phyloP scores from a whole-genome alignment of 768 basidiomycete genomes.

The Boletus subcaerulescens region DNA sequence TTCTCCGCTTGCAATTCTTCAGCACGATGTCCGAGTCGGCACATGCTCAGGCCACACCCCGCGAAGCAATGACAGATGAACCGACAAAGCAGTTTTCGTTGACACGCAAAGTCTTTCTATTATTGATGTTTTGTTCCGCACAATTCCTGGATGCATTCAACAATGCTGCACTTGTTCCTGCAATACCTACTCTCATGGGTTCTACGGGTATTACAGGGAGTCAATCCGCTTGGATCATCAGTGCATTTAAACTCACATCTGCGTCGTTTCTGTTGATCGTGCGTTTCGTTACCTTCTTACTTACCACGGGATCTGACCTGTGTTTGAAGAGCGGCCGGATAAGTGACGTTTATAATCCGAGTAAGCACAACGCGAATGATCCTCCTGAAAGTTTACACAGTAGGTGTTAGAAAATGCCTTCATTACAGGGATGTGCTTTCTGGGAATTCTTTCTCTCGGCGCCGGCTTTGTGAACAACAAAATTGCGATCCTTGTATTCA shows the following conservation, averaged over 20 bases:
- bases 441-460: conserved; percentile 44
- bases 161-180: conserved; percentile 40
- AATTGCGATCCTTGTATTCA: conserved; percentile 47
- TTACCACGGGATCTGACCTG: conserved; percentile 7
- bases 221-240: conserved; percentile 36
- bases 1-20: not conserved
- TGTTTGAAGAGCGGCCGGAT: conserved; percentile 24
- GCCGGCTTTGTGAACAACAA: conserved; percentile 47
- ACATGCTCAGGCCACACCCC: not conserved
- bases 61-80: not conserved
- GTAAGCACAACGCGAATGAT: conserved; percentile 23
- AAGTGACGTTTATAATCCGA: conserved; percentile 28
- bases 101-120: conserved; percentile 28
- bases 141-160: conserved; percentile 45
- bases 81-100: conserved; percentile 15
- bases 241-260: conserved; percentile 47
- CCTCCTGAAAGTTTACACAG: conserved; percentile 27
- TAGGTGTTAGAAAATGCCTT: conserved; percentile 42
- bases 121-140: conserved; percentile 39
- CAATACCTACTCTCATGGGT: conserved; percentile 34
- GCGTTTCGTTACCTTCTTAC: not conserved
- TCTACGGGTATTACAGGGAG: conserved; percentile 8
- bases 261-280: conserved; percentile 37
- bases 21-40: conserved; percentile 11
- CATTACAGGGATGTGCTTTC: conserved; percentile 35